These are phyloP conservation scores for Tylopilus orsonianus DNA, from an alignment of 1,284 basidiomycete genomes.

Conservation along the genomic window DNA sequence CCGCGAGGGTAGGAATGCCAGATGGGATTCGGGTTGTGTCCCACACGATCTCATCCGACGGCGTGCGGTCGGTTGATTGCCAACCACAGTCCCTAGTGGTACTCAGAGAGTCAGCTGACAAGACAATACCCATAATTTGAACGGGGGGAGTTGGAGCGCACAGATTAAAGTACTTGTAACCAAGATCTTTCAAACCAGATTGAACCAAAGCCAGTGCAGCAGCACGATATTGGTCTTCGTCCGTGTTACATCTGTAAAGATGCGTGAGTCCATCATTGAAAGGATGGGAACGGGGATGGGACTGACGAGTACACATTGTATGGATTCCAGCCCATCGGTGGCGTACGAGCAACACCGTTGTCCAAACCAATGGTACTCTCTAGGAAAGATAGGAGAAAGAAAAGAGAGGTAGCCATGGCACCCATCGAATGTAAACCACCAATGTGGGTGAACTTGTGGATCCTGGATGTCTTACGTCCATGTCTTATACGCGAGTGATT, in stretches of 20 bases:
- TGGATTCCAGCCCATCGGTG: conserved; percentile 50
- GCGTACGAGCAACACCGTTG: conserved; percentile 42
- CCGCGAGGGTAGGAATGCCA: conserved; percentile 13
- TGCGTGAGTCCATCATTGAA: not conserved
- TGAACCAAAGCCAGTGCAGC: conserved; percentile 3
- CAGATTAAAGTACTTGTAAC: conserved; percentile 9
- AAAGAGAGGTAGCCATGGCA: not conserved
- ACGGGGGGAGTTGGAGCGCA: not conserved
- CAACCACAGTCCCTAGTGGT: conserved; percentile 13
- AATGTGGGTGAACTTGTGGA: too few species aligned
- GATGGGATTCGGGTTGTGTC: conserved; percentile 7
- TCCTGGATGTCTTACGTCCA: too few species aligned
- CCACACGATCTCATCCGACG: conserved; percentile 9
- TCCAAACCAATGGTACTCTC: conserved; percentile 28
- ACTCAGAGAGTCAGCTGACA: not conserved
- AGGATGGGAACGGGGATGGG: not conserved
- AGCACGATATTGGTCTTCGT: conserved; percentile 6
- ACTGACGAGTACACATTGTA: conserved; percentile 46
- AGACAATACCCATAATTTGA: not conserved
- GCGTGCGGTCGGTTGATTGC: conserved; percentile 8
- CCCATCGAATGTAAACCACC: not conserved
- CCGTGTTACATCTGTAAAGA: conserved; percentile 4
- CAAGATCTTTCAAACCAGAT: conserved; percentile 3
- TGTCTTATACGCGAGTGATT: too few species aligned
- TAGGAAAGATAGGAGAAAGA: not conserved